Evolutionary conservation across 2,329 filamentous ascomycete species (phyloP).

Genomic region (Aspergillus texensis): DNA sequence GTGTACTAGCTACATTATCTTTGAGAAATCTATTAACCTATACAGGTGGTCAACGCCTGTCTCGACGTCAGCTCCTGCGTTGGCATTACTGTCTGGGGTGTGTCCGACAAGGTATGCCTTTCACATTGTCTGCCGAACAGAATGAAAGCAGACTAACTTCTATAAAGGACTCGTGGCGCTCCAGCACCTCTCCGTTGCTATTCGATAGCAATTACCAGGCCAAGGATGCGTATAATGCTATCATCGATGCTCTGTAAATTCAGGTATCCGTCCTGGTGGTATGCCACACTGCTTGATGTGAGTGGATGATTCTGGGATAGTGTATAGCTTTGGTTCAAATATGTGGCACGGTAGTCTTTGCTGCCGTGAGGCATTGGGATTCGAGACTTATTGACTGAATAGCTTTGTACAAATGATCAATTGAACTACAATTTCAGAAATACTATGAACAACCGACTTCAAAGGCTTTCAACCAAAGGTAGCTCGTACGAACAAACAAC

Average conservation of each 20-base stretch:
- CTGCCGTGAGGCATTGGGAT: no score
- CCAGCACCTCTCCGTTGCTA: conserved; percentile 40
- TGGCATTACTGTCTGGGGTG: conserved; percentile 66
- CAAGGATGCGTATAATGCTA: conserved; percentile 45
- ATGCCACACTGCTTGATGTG: not conserved
- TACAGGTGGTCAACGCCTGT: conserved; percentile 56
- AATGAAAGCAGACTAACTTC: not conserved
- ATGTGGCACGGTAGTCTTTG: no score
- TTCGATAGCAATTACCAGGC: conserved; percentile 46
- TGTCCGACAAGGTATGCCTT: conserved; percentile 39
- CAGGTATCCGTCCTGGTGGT: not conserved
- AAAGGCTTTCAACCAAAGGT: no score
- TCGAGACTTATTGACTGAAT: rapidly evolving
- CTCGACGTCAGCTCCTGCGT: conserved; percentile 62
- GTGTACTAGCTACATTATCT: conserved; percentile 26
- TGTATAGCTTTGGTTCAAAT: not conserved
- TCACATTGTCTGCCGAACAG: not conserved
- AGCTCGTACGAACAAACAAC: no score
- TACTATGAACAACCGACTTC: no score
- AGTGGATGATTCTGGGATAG: not conserved
- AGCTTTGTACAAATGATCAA: no score
- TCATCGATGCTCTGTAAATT: conserved; percentile 13
- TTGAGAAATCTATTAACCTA: conserved; percentile 25
- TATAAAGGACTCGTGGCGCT: conserved; percentile 44
- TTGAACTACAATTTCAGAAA: no score